Conservation (phyloP, 257 asterid species). For the Rhazya stricta region DNA sequence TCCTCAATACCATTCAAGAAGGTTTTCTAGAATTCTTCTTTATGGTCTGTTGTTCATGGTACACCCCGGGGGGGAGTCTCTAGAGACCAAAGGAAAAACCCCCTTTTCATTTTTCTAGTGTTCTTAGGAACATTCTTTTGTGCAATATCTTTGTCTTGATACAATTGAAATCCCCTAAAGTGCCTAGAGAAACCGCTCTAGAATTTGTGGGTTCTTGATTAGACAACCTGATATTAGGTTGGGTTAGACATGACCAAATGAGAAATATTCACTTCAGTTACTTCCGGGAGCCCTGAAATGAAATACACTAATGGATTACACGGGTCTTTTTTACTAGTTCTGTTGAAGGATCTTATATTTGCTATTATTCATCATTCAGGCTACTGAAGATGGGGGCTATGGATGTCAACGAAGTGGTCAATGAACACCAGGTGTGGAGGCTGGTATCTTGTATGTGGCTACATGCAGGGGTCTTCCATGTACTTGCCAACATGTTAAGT, state of each 20-base stretch:
- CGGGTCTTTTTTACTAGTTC: neutral
- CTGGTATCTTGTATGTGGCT: slow-evolving; percentile 41
- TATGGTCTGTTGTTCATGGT: neutral
- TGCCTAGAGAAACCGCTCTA: too few relatives aligned
- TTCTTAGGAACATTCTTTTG: too few relatives aligned
- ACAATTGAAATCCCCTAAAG: too few relatives aligned
- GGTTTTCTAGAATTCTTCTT: neutral
- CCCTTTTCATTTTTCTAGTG: too few relatives aligned
- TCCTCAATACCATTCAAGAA: neutral
- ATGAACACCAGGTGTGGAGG: slow-evolving; percentile 31
- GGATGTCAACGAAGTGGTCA: slow-evolving; percentile 26
- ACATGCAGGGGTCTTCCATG: slow-evolving; percentile 46
- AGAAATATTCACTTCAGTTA: neutral
- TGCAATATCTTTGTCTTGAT: too few relatives aligned
- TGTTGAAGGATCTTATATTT: neutral
- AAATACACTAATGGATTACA: too few relatives aligned
- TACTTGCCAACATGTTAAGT: slow-evolving; percentile 47
- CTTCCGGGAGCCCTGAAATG: neutral
- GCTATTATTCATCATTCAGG: slow-evolving; percentile 12
- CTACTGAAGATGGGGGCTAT: slow-evolving; percentile 38
- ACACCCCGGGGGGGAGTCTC: too few relatives aligned
- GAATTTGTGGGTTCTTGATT: too few relatives aligned
- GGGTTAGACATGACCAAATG: neutral
- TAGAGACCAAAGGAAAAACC: too few relatives aligned
- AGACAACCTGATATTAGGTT: neutral